phyloP scores from a whole-genome alignment of 768 basidiomycete species.

The Amanita polypyramis region DNA sequence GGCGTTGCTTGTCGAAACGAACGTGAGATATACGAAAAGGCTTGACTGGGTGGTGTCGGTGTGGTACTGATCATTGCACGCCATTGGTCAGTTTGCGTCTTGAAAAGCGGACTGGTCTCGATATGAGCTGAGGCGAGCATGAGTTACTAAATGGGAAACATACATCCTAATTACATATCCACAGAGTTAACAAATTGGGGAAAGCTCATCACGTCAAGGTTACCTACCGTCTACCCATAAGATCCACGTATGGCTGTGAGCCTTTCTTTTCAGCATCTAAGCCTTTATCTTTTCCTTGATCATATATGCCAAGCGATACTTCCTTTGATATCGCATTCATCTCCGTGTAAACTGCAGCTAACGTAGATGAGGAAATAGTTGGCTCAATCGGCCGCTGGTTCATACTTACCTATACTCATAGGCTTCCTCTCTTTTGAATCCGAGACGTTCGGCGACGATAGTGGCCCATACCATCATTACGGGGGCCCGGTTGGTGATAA shows the following conservation, averaged over 20 bases:
- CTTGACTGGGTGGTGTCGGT: conserved; percentile 60
- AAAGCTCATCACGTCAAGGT: too few species aligned
- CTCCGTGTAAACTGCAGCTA: conserved; percentile 90
- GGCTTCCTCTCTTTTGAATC: conserved; percentile 84
- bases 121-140: conserved; percentile 1
- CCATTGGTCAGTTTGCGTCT: conserved; percentile 63
- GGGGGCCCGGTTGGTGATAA: conserved; percentile 83
- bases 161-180: conserved; percentile 28
- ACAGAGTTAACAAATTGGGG: neutral
- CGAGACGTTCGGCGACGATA: conserved; percentile 74
- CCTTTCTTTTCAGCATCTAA: conserved; percentile 17
- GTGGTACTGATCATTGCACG: conserved; percentile 66
- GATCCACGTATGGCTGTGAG: conserved; percentile 8
- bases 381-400: neutral
- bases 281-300: conserved; percentile 72
- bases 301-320: conserved; percentile 68
- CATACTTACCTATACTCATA: conserved; percentile 67
- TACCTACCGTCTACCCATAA: conserved; percentile 31
- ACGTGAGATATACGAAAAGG: conserved; percentile 76
- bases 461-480: conserved; percentile 93
- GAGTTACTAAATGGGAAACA: conserved; percentile 10
- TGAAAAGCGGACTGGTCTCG: conserved; percentile 61
- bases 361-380: neutral
- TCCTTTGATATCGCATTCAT: conserved; percentile 86
- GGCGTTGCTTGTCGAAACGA: conserved; percentile 75